Base-by-base conservation (phyloP, 768 basidiomycete genomes). In the Tulasnella sp. region DNA sequence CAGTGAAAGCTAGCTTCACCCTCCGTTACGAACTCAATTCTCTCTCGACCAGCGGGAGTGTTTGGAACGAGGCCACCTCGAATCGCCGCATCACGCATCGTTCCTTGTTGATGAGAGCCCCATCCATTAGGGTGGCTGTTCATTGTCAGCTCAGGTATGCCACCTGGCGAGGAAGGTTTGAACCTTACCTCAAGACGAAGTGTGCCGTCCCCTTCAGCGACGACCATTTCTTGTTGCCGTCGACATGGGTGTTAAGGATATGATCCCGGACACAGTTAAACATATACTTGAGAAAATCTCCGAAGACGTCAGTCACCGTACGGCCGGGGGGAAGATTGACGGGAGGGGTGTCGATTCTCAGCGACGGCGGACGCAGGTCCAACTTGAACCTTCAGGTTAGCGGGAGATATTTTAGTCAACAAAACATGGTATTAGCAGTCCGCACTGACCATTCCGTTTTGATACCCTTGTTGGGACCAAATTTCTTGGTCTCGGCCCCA, bases 1-100 rank as follows among this genome's bases (percentile, higher is more conserved):
- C 85, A 90, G 82, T 90, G 89, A 16, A 90, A 83, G 83, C 88
- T 88, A 0, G 90, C 90, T 83, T 91, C 90, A 44, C 89, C 90
- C 80, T 91, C 90, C 0, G 88, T 88, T 18, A 90, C 88, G 40
- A 90, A 88, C 34, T 85, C 85, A 28, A 90, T 83, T 20, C 87
- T 86, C 60, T 84, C 76, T 80, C 86, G 85, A 0, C 87, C 89
- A 28, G 82, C 84, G 24, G 83, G 80, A 5, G 84, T 86, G 81
- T 87, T 86, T 0, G 86, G 86, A 3, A 89, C 83, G 0, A 89
- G 84, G 12, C 86, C 85, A 8, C 88, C 89, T 69, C 84, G 76
- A 20, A 89, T 83, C 0, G 88, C 88, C 20, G 89, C 89, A 22
- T 84, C 85, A 69, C 89, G 85, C 81, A 90, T 88, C 75, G 88